Evolutionary conservation across 345 rosid species (phyloP).

Genomic region (Rubroshorea leprosula): DNA sequence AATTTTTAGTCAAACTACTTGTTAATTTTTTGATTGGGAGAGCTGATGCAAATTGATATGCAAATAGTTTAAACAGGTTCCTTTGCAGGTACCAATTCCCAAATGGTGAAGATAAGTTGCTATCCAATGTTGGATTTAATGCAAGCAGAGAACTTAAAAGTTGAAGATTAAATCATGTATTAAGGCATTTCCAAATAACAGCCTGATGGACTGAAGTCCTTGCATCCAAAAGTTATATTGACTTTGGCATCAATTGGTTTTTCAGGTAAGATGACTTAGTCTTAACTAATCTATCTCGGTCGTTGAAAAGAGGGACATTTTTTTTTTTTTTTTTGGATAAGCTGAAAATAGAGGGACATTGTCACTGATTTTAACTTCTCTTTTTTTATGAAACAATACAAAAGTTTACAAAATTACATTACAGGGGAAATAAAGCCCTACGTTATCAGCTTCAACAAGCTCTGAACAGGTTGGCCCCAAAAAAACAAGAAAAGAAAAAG

Average conservation of each 20-base stretch:
- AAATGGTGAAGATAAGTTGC: not conserved
- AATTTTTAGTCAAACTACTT: too few species aligned
- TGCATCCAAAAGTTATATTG: not conserved
- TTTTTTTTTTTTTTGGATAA: too few species aligned
- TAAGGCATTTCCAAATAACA: not conserved
- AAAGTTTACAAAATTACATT: not conserved
- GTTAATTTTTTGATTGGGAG: not conserved
- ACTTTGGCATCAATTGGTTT: too few species aligned
- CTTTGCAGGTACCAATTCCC: not conserved
- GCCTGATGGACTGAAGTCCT: not conserved
- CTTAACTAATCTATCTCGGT: not conserved
- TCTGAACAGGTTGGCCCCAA: too few species aligned
- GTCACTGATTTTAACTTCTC: too few species aligned
- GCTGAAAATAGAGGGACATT: too few species aligned
- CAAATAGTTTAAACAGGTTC: not conserved
- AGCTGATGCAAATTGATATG: slow-evolving; percentile 2
- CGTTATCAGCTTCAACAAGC: too few species aligned
- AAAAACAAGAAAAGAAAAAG: too few species aligned
- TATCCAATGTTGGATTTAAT: not conserved
- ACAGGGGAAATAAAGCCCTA: not conserved
- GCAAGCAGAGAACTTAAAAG: not conserved
- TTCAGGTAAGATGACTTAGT: not conserved
- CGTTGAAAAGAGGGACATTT: too few species aligned
- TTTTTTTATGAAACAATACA: too few species aligned
- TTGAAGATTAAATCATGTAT: not conserved